Conservation (phyloP, 345 rosid genomes). For the Anacardium occidentale region DNA sequence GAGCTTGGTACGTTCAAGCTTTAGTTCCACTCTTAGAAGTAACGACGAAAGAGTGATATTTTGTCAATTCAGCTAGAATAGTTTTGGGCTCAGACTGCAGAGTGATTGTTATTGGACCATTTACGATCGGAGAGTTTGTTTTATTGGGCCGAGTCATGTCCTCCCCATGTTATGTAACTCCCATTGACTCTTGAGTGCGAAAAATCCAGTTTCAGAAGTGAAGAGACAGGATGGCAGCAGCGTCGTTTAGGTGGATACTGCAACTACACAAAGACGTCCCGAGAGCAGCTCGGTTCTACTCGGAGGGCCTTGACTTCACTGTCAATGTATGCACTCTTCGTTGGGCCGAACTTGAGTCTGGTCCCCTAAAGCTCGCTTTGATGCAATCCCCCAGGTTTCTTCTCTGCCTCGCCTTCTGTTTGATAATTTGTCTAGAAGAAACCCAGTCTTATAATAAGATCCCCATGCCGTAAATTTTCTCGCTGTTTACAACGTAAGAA, state of each 20-base stretch:
- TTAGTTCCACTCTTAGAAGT: no score
- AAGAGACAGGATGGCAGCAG: slow-evolving; percentile 44
- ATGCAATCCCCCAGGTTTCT: slow-evolving; percentile 69
- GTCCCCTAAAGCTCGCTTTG: slow-evolving; percentile 77
- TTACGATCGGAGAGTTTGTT: neutral
- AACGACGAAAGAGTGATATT: no score
- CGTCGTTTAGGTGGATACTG: slow-evolving; percentile 81
- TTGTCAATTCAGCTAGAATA: no score
- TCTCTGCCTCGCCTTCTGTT: slow-evolving; percentile 33
- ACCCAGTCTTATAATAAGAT: neutral
- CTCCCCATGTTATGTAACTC: neutral
- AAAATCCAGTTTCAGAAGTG: no score
- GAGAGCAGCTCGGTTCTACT: slow-evolving; percentile 80
- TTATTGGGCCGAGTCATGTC: neutral
- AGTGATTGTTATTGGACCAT: no score
- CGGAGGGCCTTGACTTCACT: slow-evolving; percentile 76
- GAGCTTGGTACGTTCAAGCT: no score
- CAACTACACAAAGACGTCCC: slow-evolving; percentile 96
- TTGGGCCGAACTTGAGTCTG: slow-evolving; percentile 76
- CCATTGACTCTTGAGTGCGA: no score
- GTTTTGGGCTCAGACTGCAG: neutral
- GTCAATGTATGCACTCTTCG: slow-evolving; percentile 78
- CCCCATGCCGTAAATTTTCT: neutral
- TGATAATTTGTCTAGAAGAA: slow-evolving; percentile 45
- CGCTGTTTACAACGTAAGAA: no score